These are phyloP conservation scores for Solanum tarapatanum DNA, from an alignment of 257 asterid genomes.

Conservation along the genomic window DNA sequence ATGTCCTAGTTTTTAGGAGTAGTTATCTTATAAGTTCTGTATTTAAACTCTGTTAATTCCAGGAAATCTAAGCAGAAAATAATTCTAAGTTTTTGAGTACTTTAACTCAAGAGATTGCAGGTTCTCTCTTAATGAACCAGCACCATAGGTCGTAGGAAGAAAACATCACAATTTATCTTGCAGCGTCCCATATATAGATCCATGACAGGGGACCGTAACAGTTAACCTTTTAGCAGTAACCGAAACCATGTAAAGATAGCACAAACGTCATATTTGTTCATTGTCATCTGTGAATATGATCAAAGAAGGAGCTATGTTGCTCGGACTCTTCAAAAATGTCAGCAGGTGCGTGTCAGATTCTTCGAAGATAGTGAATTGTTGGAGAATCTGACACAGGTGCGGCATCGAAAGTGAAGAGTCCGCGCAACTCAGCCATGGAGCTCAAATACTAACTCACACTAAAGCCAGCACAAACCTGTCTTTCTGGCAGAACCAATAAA, in stretches of 20 bases:
- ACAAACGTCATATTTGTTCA: background rate
- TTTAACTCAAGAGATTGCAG: too few relatives aligned
- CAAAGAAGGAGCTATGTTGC: background rate
- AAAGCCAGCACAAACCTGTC: background rate
- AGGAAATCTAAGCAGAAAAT: too few relatives aligned
- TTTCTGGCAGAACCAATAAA: background rate
- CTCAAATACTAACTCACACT: background rate
- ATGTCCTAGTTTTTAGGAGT: background rate
- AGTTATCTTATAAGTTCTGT: too few relatives aligned
- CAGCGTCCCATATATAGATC: too few relatives aligned
- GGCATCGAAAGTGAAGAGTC: too few relatives aligned
- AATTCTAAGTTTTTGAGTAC: too few relatives aligned
- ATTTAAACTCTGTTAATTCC: too few relatives aligned
- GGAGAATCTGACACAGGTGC: background rate
- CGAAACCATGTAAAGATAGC: background rate
- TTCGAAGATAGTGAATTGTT: background rate
- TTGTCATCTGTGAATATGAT: background rate
- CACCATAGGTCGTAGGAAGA: too few relatives aligned
- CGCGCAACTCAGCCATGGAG: background rate
- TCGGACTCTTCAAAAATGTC: background rate
- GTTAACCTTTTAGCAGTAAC: background rate
- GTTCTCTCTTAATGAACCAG: too few relatives aligned
- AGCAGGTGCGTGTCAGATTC: background rate
- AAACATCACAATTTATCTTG: too few relatives aligned
- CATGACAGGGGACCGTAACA: too few relatives aligned